Evolutionary conservation across 495 filamentous ascomycete species (phyloP).

Genomic region (Trichoderma gamsii): DNA sequence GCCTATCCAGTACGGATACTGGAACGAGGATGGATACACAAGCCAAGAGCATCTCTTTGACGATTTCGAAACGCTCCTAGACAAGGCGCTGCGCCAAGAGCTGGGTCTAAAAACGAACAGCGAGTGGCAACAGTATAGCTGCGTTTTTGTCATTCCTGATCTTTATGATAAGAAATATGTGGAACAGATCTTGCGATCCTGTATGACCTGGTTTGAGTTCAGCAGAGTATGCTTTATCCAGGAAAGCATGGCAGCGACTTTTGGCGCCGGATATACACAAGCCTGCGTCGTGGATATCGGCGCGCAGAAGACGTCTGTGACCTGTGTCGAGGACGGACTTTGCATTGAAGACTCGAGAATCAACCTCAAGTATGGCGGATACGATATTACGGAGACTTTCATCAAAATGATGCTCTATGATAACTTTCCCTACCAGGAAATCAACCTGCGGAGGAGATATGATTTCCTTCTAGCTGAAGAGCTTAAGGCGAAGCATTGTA

Average conservation of each 20-base stretch:
- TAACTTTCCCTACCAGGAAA: conserved; percentile 87
- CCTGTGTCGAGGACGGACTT: conserved; percentile 95
- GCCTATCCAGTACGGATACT: conserved; percentile 79
- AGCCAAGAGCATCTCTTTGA: conserved; percentile 69
- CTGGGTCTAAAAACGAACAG: conserved; percentile 69
- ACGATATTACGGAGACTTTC: conserved; percentile 89
- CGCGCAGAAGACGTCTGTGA: conserved; percentile 95
- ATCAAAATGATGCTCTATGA: conserved; percentile 96
- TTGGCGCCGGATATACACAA: conserved; percentile 88
- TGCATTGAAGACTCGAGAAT: conserved; percentile 83
- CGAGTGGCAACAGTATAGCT: conserved; percentile 84
- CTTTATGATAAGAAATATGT: conserved; percentile 93
- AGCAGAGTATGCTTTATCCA: conserved; percentile 87
- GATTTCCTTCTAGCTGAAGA: conserved; percentile 94
- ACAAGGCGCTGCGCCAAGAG: conserved; percentile 77
- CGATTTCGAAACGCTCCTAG: conserved; percentile 80
- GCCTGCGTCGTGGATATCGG: conserved; percentile 95
- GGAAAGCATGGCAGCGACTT: conserved; percentile 88
- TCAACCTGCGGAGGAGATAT: conserved; percentile 83
- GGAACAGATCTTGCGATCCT: conserved; percentile 70
- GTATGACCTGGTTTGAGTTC: conserved; percentile 84
- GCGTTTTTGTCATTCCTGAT: conserved; percentile 91
- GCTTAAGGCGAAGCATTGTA: conserved; percentile 83
- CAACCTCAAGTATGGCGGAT: conserved; percentile 90
- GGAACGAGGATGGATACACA: conserved; percentile 84